Base-by-base conservation (phyloP, 306 rosid species). In the Lathyrus aphaca region DNA sequence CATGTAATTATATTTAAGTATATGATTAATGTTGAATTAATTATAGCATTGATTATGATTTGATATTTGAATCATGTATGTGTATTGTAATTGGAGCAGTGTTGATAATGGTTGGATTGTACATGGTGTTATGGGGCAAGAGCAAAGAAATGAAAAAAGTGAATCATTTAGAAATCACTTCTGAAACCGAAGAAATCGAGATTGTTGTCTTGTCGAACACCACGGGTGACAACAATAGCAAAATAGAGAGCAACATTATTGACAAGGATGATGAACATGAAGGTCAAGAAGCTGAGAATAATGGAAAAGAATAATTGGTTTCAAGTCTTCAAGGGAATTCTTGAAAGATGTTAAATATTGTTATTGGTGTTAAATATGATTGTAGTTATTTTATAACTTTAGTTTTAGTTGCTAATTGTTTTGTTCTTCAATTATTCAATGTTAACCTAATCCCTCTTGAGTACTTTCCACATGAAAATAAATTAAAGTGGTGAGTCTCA, bases 71-170 rank as follows among this genome's bases (percentile, higher is more conserved):
- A 64, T 55, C 46, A 63, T 71, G 18, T 64, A 10, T 39, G 7
- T 37, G 12, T 15, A 78, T 82, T 69, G 77, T 72, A 65, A 17
- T 76, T 29, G 78, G 84, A 64, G 67, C 86, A n/a, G 65, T 74
- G 75, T 53, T 82, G 39, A 78, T 82, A 57, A 66, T 50, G 72
- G 12, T 54, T 38, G 86, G 85, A 10, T 66, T 82, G 68, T 82
- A 78, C 69, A 4, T 65, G 68, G 80, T 82, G 58, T n/a, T 77
- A 15, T 82, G 85, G 85, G 82, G 82, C 5, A 81, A 77, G 64
- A 58, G 82, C 46, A 77, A 74, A 59, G 85, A 82, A 66, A 44
- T 8, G 50, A 46, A 62, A 37, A 62, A 39, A 32, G 51, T 15
- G 32, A 40, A 32, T 64, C 57, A 68, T 64, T 19, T 56, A 5